Evolutionary conservation across 805 yeast species (phyloP).

Genomic region (Millerozyma acaciae): DNA sequence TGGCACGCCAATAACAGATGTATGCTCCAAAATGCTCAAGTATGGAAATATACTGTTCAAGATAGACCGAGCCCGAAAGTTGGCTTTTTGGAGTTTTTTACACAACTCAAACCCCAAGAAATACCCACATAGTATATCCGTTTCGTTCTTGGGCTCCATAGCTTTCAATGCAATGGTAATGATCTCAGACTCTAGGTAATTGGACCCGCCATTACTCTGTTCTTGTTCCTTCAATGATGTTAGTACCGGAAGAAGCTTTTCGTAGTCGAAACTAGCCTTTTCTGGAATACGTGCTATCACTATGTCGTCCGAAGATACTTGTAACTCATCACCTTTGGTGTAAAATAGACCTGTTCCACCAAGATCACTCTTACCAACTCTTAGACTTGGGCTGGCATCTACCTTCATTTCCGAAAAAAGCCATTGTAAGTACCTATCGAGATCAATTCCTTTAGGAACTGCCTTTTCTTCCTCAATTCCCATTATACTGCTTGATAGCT

Average conservation of each 20-base stretch:
- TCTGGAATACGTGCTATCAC: constrained; percentile 18
- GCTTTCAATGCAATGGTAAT: constrained; percentile 17
- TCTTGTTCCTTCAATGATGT: constrained; percentile 16
- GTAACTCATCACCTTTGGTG: constrained; percentile 3
- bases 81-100: neutral
- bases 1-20: constrained; percentile 11
- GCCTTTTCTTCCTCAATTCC: neutral
- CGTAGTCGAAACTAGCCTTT: constrained; percentile 16
- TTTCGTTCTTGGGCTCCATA: constrained; percentile 24
- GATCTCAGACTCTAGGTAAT: constrained; percentile 15
- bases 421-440: constrained; percentile 9
- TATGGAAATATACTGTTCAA: constrained; percentile 11
- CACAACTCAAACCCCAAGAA: constrained; percentile 19
- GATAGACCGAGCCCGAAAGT: constrained; percentile 6
- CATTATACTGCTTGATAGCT: too few relatives aligned
- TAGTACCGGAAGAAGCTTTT: constrained; percentile 15
- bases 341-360: constrained; percentile 33
- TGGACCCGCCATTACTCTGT: neutral
- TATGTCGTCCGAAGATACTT: constrained; percentile 8
- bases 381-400: constrained; percentile 11
- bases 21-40: constrained; percentile 16
- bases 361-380: constrained; percentile 17
- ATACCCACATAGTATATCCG: constrained; percentile 24
- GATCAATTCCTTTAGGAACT: constrained; percentile 10
- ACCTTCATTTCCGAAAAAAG: constrained; percentile 10